Percentiles rank a stretch among this genome's conserved stretches.
Evolutionary conservation across 495 filamentous ascomycete genomes (phyloP).

Genomic region (Apodospora peruviana): DNA sequence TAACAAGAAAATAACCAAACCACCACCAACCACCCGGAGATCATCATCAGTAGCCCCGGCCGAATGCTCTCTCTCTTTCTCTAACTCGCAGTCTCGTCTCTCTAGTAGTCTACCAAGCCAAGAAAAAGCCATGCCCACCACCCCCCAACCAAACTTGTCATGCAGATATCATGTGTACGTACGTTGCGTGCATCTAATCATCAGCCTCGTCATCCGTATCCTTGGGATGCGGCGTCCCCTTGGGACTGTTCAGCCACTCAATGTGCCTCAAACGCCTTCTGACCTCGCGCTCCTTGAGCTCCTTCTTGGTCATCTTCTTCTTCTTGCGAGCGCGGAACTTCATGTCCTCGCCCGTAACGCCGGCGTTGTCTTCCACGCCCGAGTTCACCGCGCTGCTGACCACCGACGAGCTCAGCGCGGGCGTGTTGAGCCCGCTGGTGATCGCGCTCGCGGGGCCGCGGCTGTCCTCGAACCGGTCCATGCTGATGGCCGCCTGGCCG

Average conservation of each 20-base stretch:
- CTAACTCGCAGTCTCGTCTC: too few relatives aligned
- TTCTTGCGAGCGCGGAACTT: conserved; percentile 89
- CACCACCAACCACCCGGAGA: too few relatives aligned
- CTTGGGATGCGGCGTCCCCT: conserved; percentile 70
- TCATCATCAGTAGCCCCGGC: too few relatives aligned
- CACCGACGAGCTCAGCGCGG: conserved; percentile 29
- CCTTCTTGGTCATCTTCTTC: conserved; percentile 97
- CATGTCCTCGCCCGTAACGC: conserved; percentile 48
- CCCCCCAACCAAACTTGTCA: too few relatives aligned
- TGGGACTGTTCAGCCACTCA: conserved; percentile 80
- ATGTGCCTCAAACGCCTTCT: conserved; percentile 87
- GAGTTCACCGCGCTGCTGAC: conserved; percentile 66
- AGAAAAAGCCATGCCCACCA: too few relatives aligned
- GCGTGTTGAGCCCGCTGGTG: conserved; percentile 39
- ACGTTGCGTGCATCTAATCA: too few relatives aligned
- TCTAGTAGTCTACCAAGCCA: too few relatives aligned
- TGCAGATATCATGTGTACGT: too few relatives aligned
- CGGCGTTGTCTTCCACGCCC: conserved; percentile 66
- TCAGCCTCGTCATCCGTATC: conserved; percentile 78
- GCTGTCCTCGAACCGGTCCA: conserved; percentile 80
- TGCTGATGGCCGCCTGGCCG: conserved; percentile 62
- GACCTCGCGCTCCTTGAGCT: conserved; percentile 88
- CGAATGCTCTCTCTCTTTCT: too few relatives aligned
- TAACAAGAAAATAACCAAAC: too few relatives aligned
- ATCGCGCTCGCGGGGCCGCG: conserved; percentile 57